Evolutionary conservation across 169 alveolate species (phyloP), one percentile per base, ranked within the genome.

Genomic region (Plasmodium falciparum): DNA sequence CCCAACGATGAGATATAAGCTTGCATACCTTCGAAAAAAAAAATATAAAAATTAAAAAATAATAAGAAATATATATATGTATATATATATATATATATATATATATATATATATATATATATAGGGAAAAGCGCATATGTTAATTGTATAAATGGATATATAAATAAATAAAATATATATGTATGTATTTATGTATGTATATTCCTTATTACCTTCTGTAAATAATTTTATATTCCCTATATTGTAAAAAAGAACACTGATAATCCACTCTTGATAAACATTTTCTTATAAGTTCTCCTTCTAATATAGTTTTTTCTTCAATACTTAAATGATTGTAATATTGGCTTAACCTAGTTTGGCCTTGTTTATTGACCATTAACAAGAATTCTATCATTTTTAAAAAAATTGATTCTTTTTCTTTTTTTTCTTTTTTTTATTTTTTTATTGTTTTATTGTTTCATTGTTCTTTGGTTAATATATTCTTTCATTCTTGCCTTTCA

Each of bases 331-430:
- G 76, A 74, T 93, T 94, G 74, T 96, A 97, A 93, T 98, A 98
- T 69, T 98, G 95, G 56, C 99, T 97, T 52, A 99, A 95, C 78
- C 99, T 85, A 45, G 99, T 99, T 89, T 99, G 99, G 22, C 99
- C 99, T 92, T 98, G 99, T 91, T 98, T 98, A 90, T 99, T 99
- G 29, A 99, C 99, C 98, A 99, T 96, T 59, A 99, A 93, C 54
- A 99, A 92, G 94, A 99, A 99, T 76, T 97, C 94, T 50, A 99
- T 97, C 99, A 98, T 99, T 70, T 43, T 70, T 5, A 39, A 39
- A 6, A 39, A 39, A 39, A 39, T 5, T 39, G 0, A 39, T 39
- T 39, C 47, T 39, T 39, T 39, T 39, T 39, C 6, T 39, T 39
- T 3, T 26, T 26, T 26, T 26, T 6, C 0, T 3, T 8, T 0